Percentiles rank a stretch among this genome's conserved stretches.
These are phyloP conservation scores for Ophiostoma montium DNA, from an alignment of 2,329 filamentous ascomycete genomes.

Conservation along the genomic window DNA sequence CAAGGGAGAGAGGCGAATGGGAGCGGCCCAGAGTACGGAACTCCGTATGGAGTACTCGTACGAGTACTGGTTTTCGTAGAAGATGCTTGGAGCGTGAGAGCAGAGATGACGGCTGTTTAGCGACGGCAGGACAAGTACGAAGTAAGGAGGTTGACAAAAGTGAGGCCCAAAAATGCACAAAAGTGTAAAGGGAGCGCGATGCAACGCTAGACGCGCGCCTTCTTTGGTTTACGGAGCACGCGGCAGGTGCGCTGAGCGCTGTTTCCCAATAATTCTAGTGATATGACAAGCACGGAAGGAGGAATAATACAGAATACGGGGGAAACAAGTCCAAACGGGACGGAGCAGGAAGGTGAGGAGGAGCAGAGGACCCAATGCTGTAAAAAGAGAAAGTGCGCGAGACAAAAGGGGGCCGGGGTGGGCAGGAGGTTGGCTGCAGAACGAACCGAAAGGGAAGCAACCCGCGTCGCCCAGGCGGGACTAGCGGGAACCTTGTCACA, in stretches of 20 bases:
- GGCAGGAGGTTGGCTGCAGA: not conserved
- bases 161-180: not conserved
- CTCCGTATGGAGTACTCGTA: not conserved
- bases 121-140: not conserved
- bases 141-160: not conserved
- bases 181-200: not conserved
- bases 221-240: not conserved
- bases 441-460: constrained; percentile 1
- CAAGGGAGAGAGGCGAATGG: not conserved
- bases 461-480: constrained; percentile 3
- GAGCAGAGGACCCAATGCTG: not conserved
- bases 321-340: not conserved
- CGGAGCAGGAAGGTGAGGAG: not conserved
- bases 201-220: not conserved
- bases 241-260: not conserved
- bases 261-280: too few relatives aligned
- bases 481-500: constrained; percentile 7
- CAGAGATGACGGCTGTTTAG: not conserved
- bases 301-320: too few relatives aligned
- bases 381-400: not conserved
- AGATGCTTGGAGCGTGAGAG: constrained; percentile 1
- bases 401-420: not conserved
- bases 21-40: too few relatives aligned
- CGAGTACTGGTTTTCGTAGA: not conserved
- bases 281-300: too few relatives aligned